These are phyloP conservation scores for Populus alba DNA, from an alignment of 345 rosid genomes.

Conservation along the genomic window DNA sequence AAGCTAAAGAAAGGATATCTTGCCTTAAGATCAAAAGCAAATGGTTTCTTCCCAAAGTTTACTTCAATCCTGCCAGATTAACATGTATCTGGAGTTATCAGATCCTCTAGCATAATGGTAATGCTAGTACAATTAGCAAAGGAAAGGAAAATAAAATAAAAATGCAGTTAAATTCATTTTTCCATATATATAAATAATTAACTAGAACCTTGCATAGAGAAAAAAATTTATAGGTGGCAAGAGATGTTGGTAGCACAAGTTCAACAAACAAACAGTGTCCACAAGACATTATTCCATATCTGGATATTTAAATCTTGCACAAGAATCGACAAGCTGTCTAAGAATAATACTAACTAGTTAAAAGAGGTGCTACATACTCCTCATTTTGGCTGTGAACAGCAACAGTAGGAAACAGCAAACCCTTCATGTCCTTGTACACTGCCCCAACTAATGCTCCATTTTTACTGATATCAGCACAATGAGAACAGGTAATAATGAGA, in stretches of 20 bases:
- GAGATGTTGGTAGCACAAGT: background rate
- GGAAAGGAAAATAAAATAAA: background rate
- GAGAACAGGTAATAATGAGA: constrained; percentile 8
- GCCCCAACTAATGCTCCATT: constrained; percentile 72
- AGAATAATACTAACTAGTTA: constrained; percentile 4
- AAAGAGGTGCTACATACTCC: constrained; percentile 60
- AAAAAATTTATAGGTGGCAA: background rate
- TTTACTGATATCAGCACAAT: constrained; percentile 56
- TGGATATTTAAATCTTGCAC: constrained; percentile 3
- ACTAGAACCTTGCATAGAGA: background rate
- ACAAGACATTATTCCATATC: background rate
- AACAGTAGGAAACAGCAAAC: constrained; percentile 79
- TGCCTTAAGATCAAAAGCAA: constrained; percentile 82
- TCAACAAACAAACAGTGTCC: background rate
- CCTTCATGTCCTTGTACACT: constrained; percentile 59
- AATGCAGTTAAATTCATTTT: background rate
- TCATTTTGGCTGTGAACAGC: constrained; percentile 95
- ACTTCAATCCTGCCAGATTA: constrained; percentile 67
- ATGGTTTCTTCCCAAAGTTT: constrained; percentile 79
- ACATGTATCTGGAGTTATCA: constrained; percentile 18
- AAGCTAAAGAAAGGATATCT: constrained; percentile 16
- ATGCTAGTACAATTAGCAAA: background rate
- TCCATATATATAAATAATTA: background rate
- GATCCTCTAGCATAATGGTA: background rate
- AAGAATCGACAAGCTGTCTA: background rate